Evolutionary conservation across 768 basidiomycete species (phyloP).

Genomic region (Calocera cornea): DNA sequence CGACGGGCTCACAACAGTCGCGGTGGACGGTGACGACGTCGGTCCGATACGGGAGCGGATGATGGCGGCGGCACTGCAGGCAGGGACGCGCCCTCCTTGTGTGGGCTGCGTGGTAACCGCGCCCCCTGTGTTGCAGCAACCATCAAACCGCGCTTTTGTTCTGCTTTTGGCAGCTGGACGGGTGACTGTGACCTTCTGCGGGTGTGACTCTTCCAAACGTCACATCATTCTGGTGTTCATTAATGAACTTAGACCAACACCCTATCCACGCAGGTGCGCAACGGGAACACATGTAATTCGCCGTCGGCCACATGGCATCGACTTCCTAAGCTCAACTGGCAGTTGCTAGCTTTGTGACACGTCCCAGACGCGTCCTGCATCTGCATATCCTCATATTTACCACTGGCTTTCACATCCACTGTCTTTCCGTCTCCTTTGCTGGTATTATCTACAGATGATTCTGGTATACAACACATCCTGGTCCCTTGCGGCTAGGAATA

Average conservation of each 20-base stretch:
- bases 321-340: neutral
- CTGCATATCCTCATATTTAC: neutral
- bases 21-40: neutral
- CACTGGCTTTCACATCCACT: neutral
- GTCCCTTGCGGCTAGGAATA: neutral
- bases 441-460: neutral
- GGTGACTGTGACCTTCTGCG: neutral
- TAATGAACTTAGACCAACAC: neutral
- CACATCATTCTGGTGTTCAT: neutral
- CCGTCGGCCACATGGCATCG: too few relatives aligned
- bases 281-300: neutral
- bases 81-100: neutral
- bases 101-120: neutral
- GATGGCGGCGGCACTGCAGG: neutral
- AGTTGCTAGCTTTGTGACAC: neutral
- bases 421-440: neutral
- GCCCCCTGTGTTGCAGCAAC: neutral
- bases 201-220: neutral
- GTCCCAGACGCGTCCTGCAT: neutral
- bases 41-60: slow-evolving; percentile 1
- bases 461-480: slow-evolving; percentile 3
- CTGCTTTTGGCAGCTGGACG: neutral
- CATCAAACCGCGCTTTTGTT: slow-evolving; percentile 4
- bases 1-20: neutral
- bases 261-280: neutral